Base-by-base conservation (phyloP, 2,329 filamentous ascomycete genomes). In the Colletotrichum simmondsii region DNA sequence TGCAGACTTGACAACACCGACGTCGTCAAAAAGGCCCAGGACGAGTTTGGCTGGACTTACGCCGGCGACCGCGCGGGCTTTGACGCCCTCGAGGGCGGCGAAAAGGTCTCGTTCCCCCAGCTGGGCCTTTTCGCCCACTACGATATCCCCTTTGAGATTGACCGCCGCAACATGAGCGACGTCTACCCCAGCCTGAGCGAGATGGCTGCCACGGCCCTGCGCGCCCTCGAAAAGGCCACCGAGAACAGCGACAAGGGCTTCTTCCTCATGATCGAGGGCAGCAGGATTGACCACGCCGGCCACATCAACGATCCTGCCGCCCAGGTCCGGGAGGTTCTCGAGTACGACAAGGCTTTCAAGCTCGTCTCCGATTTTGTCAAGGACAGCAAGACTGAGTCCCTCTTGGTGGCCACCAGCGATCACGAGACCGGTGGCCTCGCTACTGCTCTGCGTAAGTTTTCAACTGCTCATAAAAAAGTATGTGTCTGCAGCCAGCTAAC, bases 221-320 rank as follows among this genome's bases (percentile, higher is more conserved):
- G 88, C 16, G 92, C 94, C 1, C 89, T 99, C 28, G 93, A 93
- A 74, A 91, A 92, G 72, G 97, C 95, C 0, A 98, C 97, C 0
- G 87, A 90, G 79, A 87, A 95, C 79, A 95, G 90, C 74, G 95
- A 98, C 54, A 92, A 97, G 82, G 97, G 97, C 5, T 99, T 98
- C 87, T 99, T 99, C 84, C 87, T 99, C 77, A 98, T 99, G 96
- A 97, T 99, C 74, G 97, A 99, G 83, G 97, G 95, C 5, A 97
- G 94, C 78, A 90, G 97, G 54, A 98, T 99, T 78, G 97, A 99
- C 79, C 97, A 99, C 80, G 96, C 97, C 4, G 97, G 95, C 7
- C 94, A 97, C 80, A 90, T 89, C 75, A 97, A 97, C 77, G 94
- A 97, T 77, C 94, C 94, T 0, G 94, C 93, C 11, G 93, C 94